Percentiles rank a stretch among this genome's conserved stretches.
These are phyloP conservation scores for Oidium heveae DNA, from an alignment of 2,329 filamentous ascomycete species.

Conservation along the genomic window DNA sequence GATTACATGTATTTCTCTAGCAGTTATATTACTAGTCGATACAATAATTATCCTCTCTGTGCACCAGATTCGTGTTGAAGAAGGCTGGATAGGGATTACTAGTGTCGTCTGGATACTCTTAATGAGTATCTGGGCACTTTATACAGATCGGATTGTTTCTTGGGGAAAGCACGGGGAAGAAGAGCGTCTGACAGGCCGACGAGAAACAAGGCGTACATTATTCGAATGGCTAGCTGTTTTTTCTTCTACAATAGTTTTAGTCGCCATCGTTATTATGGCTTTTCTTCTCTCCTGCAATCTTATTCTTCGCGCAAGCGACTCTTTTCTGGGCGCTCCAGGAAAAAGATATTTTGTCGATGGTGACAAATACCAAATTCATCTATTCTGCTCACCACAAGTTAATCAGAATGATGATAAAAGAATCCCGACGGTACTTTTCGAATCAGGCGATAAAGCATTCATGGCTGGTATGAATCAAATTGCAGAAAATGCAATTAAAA, in stretches of 20 bases:
- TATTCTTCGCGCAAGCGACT: constrained; percentile 56
- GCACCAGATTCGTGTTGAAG: constrained; percentile 49
- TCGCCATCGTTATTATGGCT: constrained; percentile 39
- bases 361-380: constrained; percentile 64
- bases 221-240: constrained; percentile 67
- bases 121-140: constrained; percentile 54
- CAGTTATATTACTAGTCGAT: constrained; percentile 42
- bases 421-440: constrained; percentile 57
- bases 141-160: constrained; percentile 58
- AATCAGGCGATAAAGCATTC: constrained; percentile 57
- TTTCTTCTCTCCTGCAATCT: constrained; percentile 59
- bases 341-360: constrained; percentile 58
- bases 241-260: constrained; percentile 44
- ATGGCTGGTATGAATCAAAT: constrained; percentile 61
- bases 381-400: constrained; percentile 46
- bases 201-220: constrained; percentile 61
- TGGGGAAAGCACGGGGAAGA: constrained; percentile 91
- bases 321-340: constrained; percentile 47
- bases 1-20: constrained; percentile 42
- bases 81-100: constrained; percentile 74
- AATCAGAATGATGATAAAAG: constrained; percentile 22
- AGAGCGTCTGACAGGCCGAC: constrained; percentile 67
- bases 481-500: constrained; percentile 47
- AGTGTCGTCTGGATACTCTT: constrained; percentile 64
- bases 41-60: constrained; percentile 60